Base-by-base conservation (phyloP, 2,329 filamentous ascomycete genomes). In the Alternaria sp. region DNA sequence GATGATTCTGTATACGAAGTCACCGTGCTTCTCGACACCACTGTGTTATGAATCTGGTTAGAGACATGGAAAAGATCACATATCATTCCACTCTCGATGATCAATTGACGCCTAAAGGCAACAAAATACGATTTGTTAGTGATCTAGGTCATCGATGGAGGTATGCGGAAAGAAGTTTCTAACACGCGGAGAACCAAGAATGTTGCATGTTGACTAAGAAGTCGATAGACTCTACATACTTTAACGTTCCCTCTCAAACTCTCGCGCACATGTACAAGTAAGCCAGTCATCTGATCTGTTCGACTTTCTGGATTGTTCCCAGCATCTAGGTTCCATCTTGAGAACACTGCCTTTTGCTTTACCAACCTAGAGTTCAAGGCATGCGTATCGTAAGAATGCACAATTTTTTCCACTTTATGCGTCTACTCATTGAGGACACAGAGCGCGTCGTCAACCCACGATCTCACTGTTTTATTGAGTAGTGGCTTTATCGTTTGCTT, bases 1-100 rank as follows among this genome's bases (percentile, higher is more conserved):
- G 65, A 45, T 67, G 66, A 65, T 62, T 54, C 48, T 37, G 39
- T 52, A 54, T 58, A 61, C 58, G 55, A 56, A 59, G 53, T 55
- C 28, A 33, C 49, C 9, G 10, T 44, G 33, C 36, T 55, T 48
- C 29, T 40, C 14, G 8, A 24, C 28, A 26, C 33, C 29, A 34
- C 39, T 56, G 39, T 31, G 46, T 13, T 33, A 31, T 42, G 29
- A 21, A 41, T 41, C 45, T 42, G 42, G 31, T 45, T 40, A 53
- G 17, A 28, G 31, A 34, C 51, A 36, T 42, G 42, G 21, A 17
- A 39, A 34, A 28, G 10, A 41, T n/a, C 51, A 52, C 51, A 51
- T 54, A 58, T 49, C 45, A 17, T n/a, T 40, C 39, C 31, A 49
- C 40, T 48, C 23, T 41, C 41, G 40, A 42, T 54, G 54, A 51